A percentile compares a stretch with the other conserved stretches of the same genome.
Evolutionary conservation across 164 flowering plant species (phyloP).

Genomic region (Chloranthus sessilifolius): DNA sequence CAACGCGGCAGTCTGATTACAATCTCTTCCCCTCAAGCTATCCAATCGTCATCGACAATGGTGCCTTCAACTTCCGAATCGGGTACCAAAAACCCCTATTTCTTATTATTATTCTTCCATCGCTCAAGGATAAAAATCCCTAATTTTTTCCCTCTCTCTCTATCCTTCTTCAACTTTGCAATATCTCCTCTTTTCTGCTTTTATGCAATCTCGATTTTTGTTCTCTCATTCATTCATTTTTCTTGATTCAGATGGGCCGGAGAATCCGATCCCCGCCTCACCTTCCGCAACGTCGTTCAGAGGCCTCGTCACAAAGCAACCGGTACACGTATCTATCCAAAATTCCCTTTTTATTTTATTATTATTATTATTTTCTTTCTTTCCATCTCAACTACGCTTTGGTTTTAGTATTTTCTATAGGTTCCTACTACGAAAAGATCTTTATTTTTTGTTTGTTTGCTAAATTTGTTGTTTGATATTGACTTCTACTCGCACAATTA

Average conservation of each 20-base stretch:
- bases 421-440: neutral
- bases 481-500: too few relatives aligned
- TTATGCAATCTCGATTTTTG: neutral
- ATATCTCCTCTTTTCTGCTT: neutral
- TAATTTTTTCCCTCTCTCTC: neutral
- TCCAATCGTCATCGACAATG: slow-evolving; percentile 34
- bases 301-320: slow-evolving; percentile 36
- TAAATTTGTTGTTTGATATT: too few relatives aligned
- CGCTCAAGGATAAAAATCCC: slow-evolving; percentile 1
- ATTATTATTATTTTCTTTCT: neutral
- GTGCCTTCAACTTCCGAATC: slow-evolving; percentile 25
- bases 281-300: slow-evolving; percentile 29
- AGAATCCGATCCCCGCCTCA: slow-evolving; percentile 27
- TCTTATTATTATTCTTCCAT: neutral
- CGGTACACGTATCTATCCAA: slow-evolving; percentile 11
- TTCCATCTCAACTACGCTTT: neutral
- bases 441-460: too few relatives aligned
- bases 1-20: slow-evolving; percentile 26
- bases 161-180: neutral
- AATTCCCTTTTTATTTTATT: too few relatives aligned
- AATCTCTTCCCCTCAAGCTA: slow-evolving; percentile 12
- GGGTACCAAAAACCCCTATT: slow-evolving; percentile 15
- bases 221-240: neutral
- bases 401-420: neutral
- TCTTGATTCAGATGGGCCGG: slow-evolving; percentile 28